These are phyloP conservation scores for Ceratocystis albifundus DNA, from an alignment of 2,329 filamentous ascomycete species.

Conservation along the genomic window DNA sequence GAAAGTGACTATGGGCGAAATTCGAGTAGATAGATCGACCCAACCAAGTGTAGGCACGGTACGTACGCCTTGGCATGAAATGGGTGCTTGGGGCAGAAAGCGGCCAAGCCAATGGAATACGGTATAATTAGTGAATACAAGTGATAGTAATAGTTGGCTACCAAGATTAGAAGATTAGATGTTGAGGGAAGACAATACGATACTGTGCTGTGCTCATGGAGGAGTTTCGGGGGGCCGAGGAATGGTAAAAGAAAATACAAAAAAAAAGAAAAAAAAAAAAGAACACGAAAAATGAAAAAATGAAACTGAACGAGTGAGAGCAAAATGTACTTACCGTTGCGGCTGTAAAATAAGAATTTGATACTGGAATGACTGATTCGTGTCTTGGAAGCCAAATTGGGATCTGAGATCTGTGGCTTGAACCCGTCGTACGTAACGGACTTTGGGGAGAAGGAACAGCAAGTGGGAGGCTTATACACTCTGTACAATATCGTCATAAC, in stretches of 20 bases:
- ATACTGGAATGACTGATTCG: not conserved
- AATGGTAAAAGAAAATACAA: too few relatives aligned
- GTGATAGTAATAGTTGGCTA: too few relatives aligned
- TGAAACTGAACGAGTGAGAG: not conserved
- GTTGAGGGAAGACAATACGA: too few relatives aligned
- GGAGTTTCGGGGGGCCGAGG: too few relatives aligned
- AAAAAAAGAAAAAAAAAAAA: not conserved
- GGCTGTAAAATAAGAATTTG: not conserved
- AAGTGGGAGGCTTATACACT: not conserved
- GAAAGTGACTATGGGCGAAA: not conserved
- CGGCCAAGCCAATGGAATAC: not conserved
- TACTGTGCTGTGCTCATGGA: too few relatives aligned
- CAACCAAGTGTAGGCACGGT: not conserved
- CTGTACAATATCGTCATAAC: not conserved
- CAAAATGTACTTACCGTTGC: not conserved
- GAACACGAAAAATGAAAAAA: too few relatives aligned
- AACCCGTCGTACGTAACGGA: not conserved
- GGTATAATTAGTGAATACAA: too few relatives aligned
- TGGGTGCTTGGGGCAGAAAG: not conserved
- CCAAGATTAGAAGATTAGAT: too few relatives aligned
- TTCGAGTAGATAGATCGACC: not conserved
- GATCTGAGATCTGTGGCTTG: not conserved
- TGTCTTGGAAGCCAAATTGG: not conserved
- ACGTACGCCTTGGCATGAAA: not conserved
- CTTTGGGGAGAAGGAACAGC: not conserved